phyloP scores from a whole-genome alignment of 768 basidiomycete genomes.

The Gymnopilus dilepis region DNA sequence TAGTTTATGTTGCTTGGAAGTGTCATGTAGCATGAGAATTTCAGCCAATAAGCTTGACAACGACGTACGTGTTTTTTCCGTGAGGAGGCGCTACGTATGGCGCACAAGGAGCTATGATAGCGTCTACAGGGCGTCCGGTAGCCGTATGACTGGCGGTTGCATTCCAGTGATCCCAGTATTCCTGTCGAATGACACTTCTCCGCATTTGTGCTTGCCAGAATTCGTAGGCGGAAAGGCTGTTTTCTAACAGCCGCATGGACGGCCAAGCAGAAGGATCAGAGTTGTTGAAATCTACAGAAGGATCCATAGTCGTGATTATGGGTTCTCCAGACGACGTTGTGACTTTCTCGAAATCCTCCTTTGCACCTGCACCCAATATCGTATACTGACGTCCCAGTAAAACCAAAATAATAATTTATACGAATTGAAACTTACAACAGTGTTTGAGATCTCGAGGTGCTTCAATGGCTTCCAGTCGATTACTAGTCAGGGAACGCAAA shows the following conservation, averaged over 20 bases:
- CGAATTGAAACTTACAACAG: conserved; percentile 46
- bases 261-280: conserved; percentile 3
- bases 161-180: conserved; percentile 69
- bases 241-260: conserved; percentile 30
- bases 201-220: conserved; percentile 71
- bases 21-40: background rate
- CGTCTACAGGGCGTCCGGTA: conserved; percentile 78
- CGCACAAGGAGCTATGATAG: conserved; percentile 69
- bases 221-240: conserved; percentile 54
- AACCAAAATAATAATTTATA: too few species aligned
- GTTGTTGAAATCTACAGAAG: conserved; percentile 29
- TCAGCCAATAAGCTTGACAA: background rate
- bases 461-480: conserved; percentile 70
- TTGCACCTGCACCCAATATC: conserved; percentile 53
- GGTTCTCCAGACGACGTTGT: conserved; percentile 57
- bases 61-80: conserved; percentile 44
- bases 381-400: too few species aligned
- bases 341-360: conserved; percentile 48
- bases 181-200: conserved; percentile 53
- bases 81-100: conserved; percentile 69
- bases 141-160: conserved; percentile 54
- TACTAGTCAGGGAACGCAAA: conserved; percentile 44
- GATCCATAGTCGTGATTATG: conserved; percentile 52
- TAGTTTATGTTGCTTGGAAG: conserved; percentile 51
- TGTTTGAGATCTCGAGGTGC: conserved; percentile 49